phyloP scores from a whole-genome alignment of 768 basidiomycete genomes.

The Omphalotus guepiniiformis region DNA sequence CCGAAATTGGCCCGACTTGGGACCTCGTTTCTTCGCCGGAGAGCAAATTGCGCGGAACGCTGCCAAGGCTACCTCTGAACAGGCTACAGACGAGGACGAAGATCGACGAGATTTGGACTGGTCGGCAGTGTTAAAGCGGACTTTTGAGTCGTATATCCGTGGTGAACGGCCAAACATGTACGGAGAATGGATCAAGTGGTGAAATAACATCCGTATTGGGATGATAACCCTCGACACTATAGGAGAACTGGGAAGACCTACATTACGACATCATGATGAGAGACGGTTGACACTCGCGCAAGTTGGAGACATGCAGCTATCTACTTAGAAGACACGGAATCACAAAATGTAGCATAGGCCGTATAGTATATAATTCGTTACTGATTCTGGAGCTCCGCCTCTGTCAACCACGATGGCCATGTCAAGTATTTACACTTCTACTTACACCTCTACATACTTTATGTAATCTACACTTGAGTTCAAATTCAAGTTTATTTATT shows the following conservation, averaged over 20 bases:
- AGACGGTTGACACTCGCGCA: no score
- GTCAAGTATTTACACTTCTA: not conserved
- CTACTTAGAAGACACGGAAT: no score
- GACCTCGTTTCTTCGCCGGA: conserved; percentile 68
- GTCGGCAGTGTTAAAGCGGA: conserved; percentile 92
- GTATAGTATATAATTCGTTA: no score
- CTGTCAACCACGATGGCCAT: no score
- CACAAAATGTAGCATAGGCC: no score
- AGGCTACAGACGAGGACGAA: conserved; percentile 33
- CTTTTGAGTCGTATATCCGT: conserved; percentile 89
- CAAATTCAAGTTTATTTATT: no score
- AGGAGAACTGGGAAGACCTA: no score
- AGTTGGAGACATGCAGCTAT: no score
- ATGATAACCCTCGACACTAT: not conserved
- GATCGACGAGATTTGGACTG: conserved; percentile 85
- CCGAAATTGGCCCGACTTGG: conserved; percentile 96
- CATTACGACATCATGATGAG: no score
- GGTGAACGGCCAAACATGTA: conserved; percentile 95
- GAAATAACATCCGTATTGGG: conserved; percentile 7
- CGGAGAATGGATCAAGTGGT: conserved; percentile 73
- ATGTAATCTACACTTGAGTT: no score
- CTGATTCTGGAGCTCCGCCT: no score
- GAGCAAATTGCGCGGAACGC: conserved; percentile 61
- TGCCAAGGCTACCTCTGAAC: conserved; percentile 6
- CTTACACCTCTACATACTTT: conserved; percentile 3